Evolutionary conservation across 352 stramenopile species (phyloP).

Genomic region (Peronospora belbahrii): DNA sequence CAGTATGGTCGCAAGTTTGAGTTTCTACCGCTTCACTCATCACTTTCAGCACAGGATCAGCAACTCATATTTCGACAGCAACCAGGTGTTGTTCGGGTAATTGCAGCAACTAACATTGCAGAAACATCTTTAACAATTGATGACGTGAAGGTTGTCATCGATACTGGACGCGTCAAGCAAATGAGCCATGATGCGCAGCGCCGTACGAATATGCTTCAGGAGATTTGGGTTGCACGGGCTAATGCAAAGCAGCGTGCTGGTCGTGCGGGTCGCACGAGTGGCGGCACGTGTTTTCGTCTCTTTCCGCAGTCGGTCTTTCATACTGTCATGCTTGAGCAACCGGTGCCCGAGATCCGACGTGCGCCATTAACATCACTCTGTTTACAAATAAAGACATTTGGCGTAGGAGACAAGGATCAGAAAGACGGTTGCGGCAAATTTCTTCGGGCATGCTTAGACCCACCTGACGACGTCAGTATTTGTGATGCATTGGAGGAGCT

Average conservation of each 20-base stretch:
- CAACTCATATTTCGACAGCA: slow-evolving; percentile 85
- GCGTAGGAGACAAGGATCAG: slow-evolving; percentile 39
- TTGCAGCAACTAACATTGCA: slow-evolving; percentile 96
- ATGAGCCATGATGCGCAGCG: slow-evolving; percentile 73
- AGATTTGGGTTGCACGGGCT: slow-evolving; percentile 87
- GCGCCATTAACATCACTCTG: slow-evolving; percentile 92
- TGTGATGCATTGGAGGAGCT: slow-evolving; percentile 88
- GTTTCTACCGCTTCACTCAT: slow-evolving; percentile 90
- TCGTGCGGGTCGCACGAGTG: slow-evolving; percentile 89
- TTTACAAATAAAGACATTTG: slow-evolving; percentile 91
- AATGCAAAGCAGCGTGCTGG: slow-evolving; percentile 86
- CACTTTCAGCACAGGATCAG: slow-evolving; percentile 90
- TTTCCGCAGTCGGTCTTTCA: slow-evolving; percentile 77
- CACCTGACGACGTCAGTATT: slow-evolving; percentile 83
- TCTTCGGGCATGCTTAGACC: slow-evolving; percentile 87
- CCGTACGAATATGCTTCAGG: slow-evolving; percentile 84
- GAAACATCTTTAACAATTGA: slow-evolving; percentile 95
- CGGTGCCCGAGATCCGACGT: slow-evolving; percentile 93
- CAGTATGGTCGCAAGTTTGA: slow-evolving; percentile 34
- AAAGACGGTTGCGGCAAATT: slow-evolving; percentile 60
- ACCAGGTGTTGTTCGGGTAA: slow-evolving; percentile 80
- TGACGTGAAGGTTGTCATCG: slow-evolving; percentile 92
- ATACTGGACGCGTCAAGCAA: slow-evolving; percentile 92
- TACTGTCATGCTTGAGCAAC: slow-evolving; percentile 66
- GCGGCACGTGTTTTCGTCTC: slow-evolving; percentile 86